A percentile compares a stretch with the other conserved stretches of the same genome.
Conservation (phyloP, 371 early-diverging fungal species). For the Mortierella sp. region DNA sequence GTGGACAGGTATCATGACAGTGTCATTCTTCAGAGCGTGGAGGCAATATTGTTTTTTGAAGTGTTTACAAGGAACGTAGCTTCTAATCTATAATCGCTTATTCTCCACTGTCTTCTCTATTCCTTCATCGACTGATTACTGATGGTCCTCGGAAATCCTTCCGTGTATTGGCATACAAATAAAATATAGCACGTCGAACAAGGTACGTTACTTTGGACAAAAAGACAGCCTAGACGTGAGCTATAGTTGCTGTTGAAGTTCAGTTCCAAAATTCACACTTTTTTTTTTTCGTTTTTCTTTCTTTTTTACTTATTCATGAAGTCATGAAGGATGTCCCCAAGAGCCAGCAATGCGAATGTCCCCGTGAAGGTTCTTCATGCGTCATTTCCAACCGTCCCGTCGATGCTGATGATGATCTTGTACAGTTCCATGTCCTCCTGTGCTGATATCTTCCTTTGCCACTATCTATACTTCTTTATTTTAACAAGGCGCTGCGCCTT, state of each 20-base stretch:
- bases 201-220: too few species aligned
- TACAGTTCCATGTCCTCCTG: not conserved
- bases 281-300: not conserved
- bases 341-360: conserved; percentile 48
- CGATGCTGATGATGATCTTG: conserved; percentile 10
- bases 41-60: too few species aligned
- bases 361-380: conserved; percentile 51
- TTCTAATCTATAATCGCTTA: too few species aligned
- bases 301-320: not conserved
- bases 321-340: conserved; percentile 52
- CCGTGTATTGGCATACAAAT: not conserved
- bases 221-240: too few species aligned
- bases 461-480: too few species aligned
- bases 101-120: too few species aligned
- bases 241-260: not conserved
- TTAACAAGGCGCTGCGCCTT: too few species aligned
- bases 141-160: not conserved
- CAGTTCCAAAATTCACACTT: not conserved
- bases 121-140: not conserved
- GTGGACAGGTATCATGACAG: conserved; percentile 26
- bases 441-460: conserved; percentile 21
- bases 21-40: too few species aligned
- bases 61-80: too few species aligned
- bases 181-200: conserved; percentile 30
- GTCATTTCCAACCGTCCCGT: conserved; percentile 37